Conservation (phyloP, 2,329 filamentous ascomycete species). For the Intubia oerlemansii region DNA sequence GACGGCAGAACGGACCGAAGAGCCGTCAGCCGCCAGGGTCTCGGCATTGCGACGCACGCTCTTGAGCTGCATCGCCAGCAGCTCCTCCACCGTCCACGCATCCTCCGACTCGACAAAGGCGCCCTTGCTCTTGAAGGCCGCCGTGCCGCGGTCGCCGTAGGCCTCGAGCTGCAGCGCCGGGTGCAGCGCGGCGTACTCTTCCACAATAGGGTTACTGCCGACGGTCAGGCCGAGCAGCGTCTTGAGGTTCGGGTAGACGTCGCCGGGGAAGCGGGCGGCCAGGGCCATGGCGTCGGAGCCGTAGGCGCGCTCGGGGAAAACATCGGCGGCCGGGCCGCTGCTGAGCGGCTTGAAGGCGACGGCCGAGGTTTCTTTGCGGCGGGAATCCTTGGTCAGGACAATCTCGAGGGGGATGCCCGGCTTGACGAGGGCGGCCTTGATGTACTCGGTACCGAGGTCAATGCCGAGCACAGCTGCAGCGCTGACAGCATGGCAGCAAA, state of each 20-base stretch:
- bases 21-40: conserved; percentile 53
- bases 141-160: conserved; percentile 40
- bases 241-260: conserved; percentile 92
- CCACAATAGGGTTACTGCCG: conserved; percentile 34
- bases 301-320: conserved; percentile 76
- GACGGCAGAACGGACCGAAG: conserved; percentile 57
- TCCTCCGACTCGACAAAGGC: conserved; percentile 40
- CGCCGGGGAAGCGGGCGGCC: conserved; percentile 68
- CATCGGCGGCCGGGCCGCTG: conserved; percentile 35
- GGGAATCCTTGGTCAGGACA: conserved; percentile 91
- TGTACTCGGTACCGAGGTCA: conserved; percentile 88
- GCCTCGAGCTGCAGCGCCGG: conserved; percentile 53
- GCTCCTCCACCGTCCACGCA: conserved; percentile 66
- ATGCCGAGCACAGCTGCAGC: conserved; percentile 66
- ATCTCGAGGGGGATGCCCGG: conserved; percentile 95
- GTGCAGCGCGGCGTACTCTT: conserved; percentile 53
- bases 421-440: conserved; percentile 91
- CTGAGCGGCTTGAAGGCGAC: conserved; percentile 83
- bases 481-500: conserved; percentile 27
- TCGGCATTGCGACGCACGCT: conserved; percentile 82
- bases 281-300: conserved; percentile 82
- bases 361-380: conserved; percentile 81
- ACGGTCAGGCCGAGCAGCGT: conserved; percentile 57
- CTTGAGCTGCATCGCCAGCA: conserved; percentile 89
- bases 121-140: conserved; percentile 58